Conservation (phyloP, 352 stramenopile genomes). For the Sclerospora graminicola region DNA sequence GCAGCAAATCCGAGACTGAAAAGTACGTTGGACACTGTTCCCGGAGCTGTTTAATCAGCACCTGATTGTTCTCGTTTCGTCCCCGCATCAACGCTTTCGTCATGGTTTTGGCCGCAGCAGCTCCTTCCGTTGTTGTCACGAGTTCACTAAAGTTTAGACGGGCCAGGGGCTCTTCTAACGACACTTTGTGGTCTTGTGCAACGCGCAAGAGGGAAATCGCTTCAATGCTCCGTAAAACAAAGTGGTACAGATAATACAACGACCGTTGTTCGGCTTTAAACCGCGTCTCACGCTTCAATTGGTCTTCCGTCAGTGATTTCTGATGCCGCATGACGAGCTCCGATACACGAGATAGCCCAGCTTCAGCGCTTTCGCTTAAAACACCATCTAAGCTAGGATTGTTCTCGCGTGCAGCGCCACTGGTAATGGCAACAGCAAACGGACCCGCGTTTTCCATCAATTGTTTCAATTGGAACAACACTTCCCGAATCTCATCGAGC, state of each 20-base stretch:
- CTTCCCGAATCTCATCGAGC: constrained; percentile 63
- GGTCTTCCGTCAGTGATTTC: constrained; percentile 58
- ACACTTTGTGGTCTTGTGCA: constrained; percentile 53
- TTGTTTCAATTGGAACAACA: constrained; percentile 76
- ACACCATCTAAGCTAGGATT: constrained; percentile 36
- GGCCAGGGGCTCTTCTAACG: constrained; percentile 53
- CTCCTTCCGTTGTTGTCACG: constrained; percentile 51
- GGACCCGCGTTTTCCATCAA: constrained; percentile 70
- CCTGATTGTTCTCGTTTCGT: constrained; percentile 73
- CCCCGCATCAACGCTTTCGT: constrained; percentile 72
- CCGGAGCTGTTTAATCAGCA: constrained; percentile 72
- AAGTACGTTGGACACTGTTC: constrained; percentile 81
- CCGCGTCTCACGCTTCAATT: constrained; percentile 61
- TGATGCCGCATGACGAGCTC: constrained; percentile 63
- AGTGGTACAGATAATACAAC: constrained; percentile 66
- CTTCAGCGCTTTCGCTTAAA: constrained; percentile 27
- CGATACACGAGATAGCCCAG: constrained; percentile 42
- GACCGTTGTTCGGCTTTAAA: constrained; percentile 79
- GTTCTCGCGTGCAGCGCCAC: constrained; percentile 42
- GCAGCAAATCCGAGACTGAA: constrained; percentile 65
- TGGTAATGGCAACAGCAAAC: constrained; percentile 68
- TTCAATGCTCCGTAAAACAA: constrained; percentile 72
- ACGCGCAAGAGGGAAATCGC: constrained; percentile 64
- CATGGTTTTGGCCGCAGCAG: constrained; percentile 54
- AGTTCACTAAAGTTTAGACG: constrained; percentile 69